Base-by-base conservation (phyloP, 805 yeast genomes). In the Wickerhamiella azyma region DNA sequence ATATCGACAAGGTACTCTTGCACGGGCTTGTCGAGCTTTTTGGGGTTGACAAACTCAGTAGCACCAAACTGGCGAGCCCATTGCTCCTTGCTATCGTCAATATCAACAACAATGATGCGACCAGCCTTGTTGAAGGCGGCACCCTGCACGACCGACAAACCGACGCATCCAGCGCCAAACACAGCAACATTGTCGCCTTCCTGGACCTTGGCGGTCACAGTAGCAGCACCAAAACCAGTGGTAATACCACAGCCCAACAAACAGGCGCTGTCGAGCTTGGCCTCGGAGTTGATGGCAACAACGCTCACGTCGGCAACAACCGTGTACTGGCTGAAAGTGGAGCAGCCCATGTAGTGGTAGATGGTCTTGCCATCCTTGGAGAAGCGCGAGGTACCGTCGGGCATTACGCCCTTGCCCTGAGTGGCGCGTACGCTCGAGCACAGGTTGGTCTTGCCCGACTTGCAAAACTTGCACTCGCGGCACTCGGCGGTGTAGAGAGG, bases 401-500 rank as follows among this genome's bases (percentile, higher is more conserved):
- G 98, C 96, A 92, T 83, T 49, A 89, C 81, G 64, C 98, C 99
- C 61, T 84, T 81, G 63, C 98, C 97, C 66, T 92, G 99, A 48
- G 99, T 94, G 46, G 85, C 94, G 68, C 98, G 80, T 56, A 92
- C 89, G 58, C 94, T 74, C 52, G 92, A 85, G 72, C 99, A 92
- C 63, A 92, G 74, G 70, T 92, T 92, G 61, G 98, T 89, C 75
- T 94, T 92, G 52, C 96, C 95, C 50, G 88, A 77, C 63, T 70
- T 74, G 71, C 99, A 92, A 74, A 88, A 85, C 66, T 88, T 86
- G 71, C 99, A 92, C 66, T 86, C 83, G 53, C 72, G 70, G 70
- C 99, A 92, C 67, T 94, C 98, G 45, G 98, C 95, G 32, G 97
- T 92, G 76, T 92, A 94, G 39, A 92, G 70, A 17, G 94, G 88